Evolutionary conservation across 2,329 filamentous ascomycete genomes (phyloP).

Genomic region (Colletotrichum sp.): DNA sequence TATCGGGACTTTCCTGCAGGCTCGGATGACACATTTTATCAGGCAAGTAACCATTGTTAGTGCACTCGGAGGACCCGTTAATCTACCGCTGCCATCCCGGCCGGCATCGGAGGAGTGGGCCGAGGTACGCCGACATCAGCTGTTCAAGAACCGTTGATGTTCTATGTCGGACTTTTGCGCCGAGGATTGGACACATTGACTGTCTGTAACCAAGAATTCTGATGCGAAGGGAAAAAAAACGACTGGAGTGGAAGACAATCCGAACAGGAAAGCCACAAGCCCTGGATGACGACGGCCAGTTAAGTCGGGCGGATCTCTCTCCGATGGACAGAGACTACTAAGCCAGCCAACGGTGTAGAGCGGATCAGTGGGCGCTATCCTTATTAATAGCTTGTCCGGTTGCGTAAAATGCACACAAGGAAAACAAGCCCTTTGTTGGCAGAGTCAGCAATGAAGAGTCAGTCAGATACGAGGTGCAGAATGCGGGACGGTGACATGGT

Average conservation of each 20-base stretch:
- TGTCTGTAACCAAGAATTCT: not conserved
- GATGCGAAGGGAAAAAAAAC: not conserved
- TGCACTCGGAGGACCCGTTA: not conserved
- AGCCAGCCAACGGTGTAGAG: not conserved
- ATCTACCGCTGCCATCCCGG: not conserved
- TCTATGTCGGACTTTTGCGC: not conserved
- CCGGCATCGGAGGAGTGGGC: not conserved
- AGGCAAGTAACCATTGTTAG: not conserved
- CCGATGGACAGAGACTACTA: not conserved
- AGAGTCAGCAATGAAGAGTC: not conserved
- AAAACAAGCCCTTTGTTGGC: not conserved
- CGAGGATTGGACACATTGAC: not conserved
- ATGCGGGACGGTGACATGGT: not conserved
- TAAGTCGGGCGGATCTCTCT: not conserved
- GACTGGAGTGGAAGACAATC: not conserved
- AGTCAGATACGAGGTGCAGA: not conserved
- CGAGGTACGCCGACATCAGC: not conserved
- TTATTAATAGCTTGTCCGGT: not conserved
- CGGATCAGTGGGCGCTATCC: not conserved
- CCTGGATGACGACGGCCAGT: not conserved
- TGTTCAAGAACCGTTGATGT: not conserved
- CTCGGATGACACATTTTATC: not conserved
- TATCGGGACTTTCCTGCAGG: not conserved
- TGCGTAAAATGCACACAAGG: not conserved
- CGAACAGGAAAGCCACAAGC: not conserved